Evolutionary conservation across 129 eudicot genomes (phyloP).

Genomic region (Heracleum sosnowskyi): DNA sequence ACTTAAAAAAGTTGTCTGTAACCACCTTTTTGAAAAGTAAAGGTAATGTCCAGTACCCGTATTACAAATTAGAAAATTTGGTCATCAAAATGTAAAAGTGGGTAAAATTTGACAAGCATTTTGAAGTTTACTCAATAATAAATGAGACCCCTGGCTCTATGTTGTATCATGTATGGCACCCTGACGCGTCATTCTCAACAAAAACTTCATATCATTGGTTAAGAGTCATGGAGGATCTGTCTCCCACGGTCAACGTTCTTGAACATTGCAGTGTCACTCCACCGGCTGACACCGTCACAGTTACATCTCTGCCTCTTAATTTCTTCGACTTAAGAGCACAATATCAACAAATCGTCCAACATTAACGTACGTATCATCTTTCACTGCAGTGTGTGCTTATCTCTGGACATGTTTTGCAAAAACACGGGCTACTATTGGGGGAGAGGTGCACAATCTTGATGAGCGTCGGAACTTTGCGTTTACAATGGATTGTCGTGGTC

Average conservation of each 20-base stretch:
- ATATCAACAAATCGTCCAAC: conserved; percentile 20
- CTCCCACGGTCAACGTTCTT: background rate
- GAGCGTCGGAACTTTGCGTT: conserved; percentile 31
- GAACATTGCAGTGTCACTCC: background rate
- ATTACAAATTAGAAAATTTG: too few relatives aligned
- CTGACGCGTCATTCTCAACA: too few relatives aligned
- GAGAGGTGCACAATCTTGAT: conserved; percentile 8
- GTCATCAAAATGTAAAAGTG: too few relatives aligned
- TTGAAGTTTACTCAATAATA: too few relatives aligned
- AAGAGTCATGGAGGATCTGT: background rate
- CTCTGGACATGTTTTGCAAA: conserved; percentile 45
- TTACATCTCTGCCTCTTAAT: background rate
- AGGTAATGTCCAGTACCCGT: too few relatives aligned
- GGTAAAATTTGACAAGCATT: too few relatives aligned
- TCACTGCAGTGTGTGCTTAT: conserved; percentile 19
- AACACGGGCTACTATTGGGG: conserved; percentile 1
- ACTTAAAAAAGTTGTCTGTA: too few relatives aligned
- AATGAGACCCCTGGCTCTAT: too few relatives aligned
- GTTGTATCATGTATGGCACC: too few relatives aligned
- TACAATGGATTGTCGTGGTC: conserved; percentile 41
- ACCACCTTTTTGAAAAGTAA: too few relatives aligned
- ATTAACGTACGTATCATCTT: conserved; percentile 29
- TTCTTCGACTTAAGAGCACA: conserved; percentile 19
- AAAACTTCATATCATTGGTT: too few relatives aligned
- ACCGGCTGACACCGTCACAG: background rate